These are phyloP conservation scores for Boletus smithii DNA, from an alignment of 1,284 basidiomycete species.

Conservation along the genomic window DNA sequence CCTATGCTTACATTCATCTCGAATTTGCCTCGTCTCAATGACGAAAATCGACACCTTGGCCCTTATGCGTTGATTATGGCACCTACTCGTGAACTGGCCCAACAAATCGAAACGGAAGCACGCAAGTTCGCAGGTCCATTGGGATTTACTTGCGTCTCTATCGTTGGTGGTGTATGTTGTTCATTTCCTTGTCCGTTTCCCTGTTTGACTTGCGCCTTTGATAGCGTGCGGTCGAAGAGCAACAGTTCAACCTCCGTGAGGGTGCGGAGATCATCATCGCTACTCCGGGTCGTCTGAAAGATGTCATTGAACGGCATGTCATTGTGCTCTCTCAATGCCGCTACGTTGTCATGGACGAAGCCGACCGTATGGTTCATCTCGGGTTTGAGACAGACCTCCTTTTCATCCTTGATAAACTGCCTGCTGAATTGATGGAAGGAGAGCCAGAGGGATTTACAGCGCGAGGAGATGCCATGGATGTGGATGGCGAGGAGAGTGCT, in stretches of 20 bases:
- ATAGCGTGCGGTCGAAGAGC: slow-evolving; percentile 89
- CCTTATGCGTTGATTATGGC: slow-evolving; percentile 94
- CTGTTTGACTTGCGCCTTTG: slow-evolving; percentile 6
- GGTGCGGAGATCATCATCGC: slow-evolving; percentile 98
- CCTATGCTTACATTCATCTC: slow-evolving; percentile 96
- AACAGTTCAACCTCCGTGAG: slow-evolving; percentile 92
- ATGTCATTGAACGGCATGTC: slow-evolving; percentile 94
- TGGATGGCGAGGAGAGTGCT: slow-evolving; percentile 43
- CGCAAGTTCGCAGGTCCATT: slow-evolving; percentile 87
- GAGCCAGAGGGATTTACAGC: slow-evolving; percentile 53
- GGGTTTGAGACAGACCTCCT: slow-evolving; percentile 95
- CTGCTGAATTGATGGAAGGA: slow-evolving; percentile 81
- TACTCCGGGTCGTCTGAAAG: slow-evolving; percentile 95
- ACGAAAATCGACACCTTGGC: slow-evolving; percentile 90
- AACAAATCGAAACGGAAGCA: slow-evolving; percentile 94
- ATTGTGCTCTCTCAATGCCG: slow-evolving; percentile 94
- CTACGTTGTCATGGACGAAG: slow-evolving; percentile 99
- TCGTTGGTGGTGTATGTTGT: slow-evolving; percentile 86
- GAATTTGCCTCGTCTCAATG: slow-evolving; percentile 78
- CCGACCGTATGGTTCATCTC: slow-evolving; percentile 97
- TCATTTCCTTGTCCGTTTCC: slow-evolving; percentile 1
- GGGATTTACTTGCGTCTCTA: slow-evolving; percentile 91
- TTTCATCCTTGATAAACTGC: slow-evolving; percentile 93
- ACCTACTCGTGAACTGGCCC: slow-evolving; percentile 95
- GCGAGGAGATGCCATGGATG: slow-evolving; percentile 48